Base-by-base conservation (phyloP, 495 filamentous ascomycete genomes). In the Xylaria curta region DNA sequence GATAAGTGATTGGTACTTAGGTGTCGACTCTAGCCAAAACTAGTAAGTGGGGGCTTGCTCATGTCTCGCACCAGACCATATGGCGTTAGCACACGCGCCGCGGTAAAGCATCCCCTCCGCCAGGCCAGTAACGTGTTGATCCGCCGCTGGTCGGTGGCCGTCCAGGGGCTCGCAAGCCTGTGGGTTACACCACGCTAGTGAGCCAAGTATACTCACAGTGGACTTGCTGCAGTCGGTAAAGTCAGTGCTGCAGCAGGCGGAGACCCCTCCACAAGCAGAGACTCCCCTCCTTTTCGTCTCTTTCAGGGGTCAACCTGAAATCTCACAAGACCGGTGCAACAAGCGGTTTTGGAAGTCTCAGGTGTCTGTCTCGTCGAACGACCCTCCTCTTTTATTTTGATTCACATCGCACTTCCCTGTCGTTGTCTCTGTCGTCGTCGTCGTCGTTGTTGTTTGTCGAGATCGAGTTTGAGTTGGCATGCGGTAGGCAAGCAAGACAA, bases 301-400 rank as follows among this genome's bases (percentile, higher is more conserved):
- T n/a, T n/a, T 69, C 68, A 70, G 68, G 68, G 59, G 68, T 62
- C 46, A 63, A 62, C 68, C 58, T 62, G 68, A 70, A 70, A 51
- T 70, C 42, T 49, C 28, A 36, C 46, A 70, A 36, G 49, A 28
- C 47, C 56, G n/a, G 36, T 63, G 38, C 68, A 53, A 28, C 44
- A 33, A 33, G 28, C 59, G 44, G 21, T 42, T 42, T 42, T 56
- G 10, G 15, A 53, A 36, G 21, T 38, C n/a, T n/a, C n/a, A n/a
- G n/a, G n/a, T n/a, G n/a, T n/a, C n/a, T 24, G 13, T 61, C 24
- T 69, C 42, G 19, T 64, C 47, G 33, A 61, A 36, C 58, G 0
- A 31, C 21, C 46, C 58, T 59, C 56, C 46, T 28, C 40, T 70
- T 53, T 38, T 49, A 13, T 70, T 40, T 33, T 49, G 26, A 38